Percentiles rank a stretch among this genome's conserved stretches.
These are phyloP conservation scores for Pseudomicrostroma phylloplanum DNA, from an alignment of 1,284 basidiomycete genomes.

Conservation along the genomic window DNA sequence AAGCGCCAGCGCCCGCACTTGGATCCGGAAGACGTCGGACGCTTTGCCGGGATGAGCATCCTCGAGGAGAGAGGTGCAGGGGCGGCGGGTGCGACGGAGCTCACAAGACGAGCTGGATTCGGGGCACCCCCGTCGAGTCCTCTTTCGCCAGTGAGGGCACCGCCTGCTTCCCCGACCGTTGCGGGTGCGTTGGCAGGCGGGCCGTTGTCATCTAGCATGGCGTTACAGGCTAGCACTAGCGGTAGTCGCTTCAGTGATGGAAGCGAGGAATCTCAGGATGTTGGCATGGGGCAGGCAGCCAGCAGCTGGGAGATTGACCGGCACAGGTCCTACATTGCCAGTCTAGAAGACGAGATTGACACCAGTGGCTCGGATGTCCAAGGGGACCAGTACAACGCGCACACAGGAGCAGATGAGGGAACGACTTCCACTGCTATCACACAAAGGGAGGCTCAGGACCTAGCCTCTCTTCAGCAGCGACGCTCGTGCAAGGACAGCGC, in stretches of 20 bases:
- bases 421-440: not conserved
- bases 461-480: not conserved
- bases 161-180: not conserved
- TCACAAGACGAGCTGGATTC: not conserved
- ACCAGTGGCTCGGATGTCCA: not conserved
- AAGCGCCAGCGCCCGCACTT: slow-evolving; percentile 2
- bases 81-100: not conserved
- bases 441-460: not conserved
- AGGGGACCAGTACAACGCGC: not conserved
- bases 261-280: not conserved
- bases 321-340: not conserved
- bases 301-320: not conserved
- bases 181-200: not conserved
- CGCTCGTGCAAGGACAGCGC: not conserved
- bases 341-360: not conserved
- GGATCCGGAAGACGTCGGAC: not conserved
- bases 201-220: not conserved
- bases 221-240: not conserved
- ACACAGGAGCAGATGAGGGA: not conserved
- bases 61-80: not conserved
- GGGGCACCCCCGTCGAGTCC: not conserved
- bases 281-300: not conserved
- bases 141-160: not conserved
- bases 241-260: not conserved
- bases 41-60: not conserved